phyloP scores from a whole-genome alignment of 495 filamentous ascomycete species.

The Bombardia bombarda region DNA sequence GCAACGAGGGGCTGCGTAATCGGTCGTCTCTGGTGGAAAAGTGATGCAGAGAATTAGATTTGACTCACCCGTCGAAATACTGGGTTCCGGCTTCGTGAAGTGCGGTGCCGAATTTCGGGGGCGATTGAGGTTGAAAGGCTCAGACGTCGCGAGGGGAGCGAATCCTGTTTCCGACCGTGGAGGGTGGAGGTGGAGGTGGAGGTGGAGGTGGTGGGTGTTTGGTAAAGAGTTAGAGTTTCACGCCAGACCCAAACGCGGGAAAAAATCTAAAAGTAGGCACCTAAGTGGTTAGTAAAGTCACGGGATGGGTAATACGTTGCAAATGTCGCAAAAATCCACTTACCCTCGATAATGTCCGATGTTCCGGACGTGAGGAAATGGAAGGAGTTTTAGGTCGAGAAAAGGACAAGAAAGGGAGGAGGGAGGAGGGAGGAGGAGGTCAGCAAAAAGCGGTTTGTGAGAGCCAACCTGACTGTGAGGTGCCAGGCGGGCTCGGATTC shows the following conservation, averaged over 20 bases:
- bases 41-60: background rate
- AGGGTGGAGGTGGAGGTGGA: no score
- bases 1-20: background rate
- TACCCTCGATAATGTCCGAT: constrained; percentile 12
- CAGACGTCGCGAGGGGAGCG: constrained; percentile 4
- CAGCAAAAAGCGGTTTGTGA: constrained; percentile 4
- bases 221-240: constrained; percentile 13
- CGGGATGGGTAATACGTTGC: background rate
- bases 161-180: constrained; percentile 9
- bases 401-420: constrained; percentile 12
- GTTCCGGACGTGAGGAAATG: constrained; percentile 7
- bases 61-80: constrained; percentile 9
- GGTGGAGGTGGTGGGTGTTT: no score
- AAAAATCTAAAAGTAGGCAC: background rate
- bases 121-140: constrained; percentile 5
- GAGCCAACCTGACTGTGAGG: constrained; percentile 4
- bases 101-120: constrained; percentile 3
- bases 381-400: constrained; percentile 6
- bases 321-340: constrained; percentile 1
- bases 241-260: constrained; percentile 7
- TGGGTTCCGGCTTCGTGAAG: background rate
- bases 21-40: no score
- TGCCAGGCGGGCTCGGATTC: constrained; percentile 1
- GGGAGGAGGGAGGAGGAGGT: constrained; percentile 10
- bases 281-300: constrained; percentile 1